Evolutionary conservation across 2,329 filamentous ascomycete species (phyloP), one percentile per base, ranked within the genome.

Genomic region (Phyllosticta capitalensis): DNA sequence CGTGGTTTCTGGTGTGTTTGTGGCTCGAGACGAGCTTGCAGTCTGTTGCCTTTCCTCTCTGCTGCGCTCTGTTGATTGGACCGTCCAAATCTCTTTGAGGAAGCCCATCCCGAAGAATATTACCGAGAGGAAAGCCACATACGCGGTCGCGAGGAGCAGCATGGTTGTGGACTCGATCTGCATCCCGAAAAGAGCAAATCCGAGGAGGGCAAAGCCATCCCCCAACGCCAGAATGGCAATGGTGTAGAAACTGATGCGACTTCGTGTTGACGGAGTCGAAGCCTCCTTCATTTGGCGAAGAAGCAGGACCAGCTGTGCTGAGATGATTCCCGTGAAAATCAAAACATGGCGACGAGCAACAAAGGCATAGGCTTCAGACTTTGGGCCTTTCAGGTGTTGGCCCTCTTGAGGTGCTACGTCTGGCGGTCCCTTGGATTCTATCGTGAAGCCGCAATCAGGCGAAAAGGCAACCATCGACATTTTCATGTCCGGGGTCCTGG

Each of bases 31-130:
- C 20, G 52, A 61, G 21, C 30, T 26, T 24, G 54, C 56, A 63
- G 59, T 63, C 67, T 74, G 71, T 62, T 79, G 75, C 62, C 78
- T 70, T 57, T 77, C 74, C 60, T 70, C 68, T 53, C 74, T 69
- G 52, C 71, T 71, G 20, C 75, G 70, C 62, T 80, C 78, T 3
- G 79, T 78, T 22, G 76, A 80, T 66, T 86, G 84, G 1, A 85
- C 81, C 20, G 79, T 78, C 83, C 83, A 86, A n/a, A 87, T 83
- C 57, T 86, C 83, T 74, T 85, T 82, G 66, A 86, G 74, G 64
- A 87, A 86, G 56, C 82, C 80, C 74, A 86, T 83, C 30, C 83
- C 83, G 59, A 85, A 81, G 67, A 83, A 82, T 60, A 81, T 80
- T 22, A 85, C 81, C 17, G 81, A 82, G 54, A 85, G 77, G 63